These are phyloP conservation scores for Pseudognaphalium luteoalbum DNA, from an alignment of 129 eudicot species.

Conservation along the genomic window DNA sequence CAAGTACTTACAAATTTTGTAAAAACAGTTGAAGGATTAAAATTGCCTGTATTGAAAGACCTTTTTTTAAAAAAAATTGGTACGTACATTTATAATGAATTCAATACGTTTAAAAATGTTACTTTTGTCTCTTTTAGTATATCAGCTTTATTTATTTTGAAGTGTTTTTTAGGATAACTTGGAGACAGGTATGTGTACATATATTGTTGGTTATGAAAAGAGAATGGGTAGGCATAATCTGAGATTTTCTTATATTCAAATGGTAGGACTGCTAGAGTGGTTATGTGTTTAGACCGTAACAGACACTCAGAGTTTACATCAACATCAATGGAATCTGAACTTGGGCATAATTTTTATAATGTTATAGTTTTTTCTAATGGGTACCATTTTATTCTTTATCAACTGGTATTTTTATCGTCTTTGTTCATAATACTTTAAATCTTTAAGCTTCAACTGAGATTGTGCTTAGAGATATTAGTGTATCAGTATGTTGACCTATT, in stretches of 20 bases:
- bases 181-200: constrained; percentile 68
- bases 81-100: too few species aligned
- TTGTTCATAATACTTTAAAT: too few species aligned
- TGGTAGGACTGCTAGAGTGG: constrained; percentile 31
- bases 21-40: constrained; percentile 56
- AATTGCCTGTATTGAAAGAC: too few species aligned
- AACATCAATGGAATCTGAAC: background rate
- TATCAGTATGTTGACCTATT: background rate
- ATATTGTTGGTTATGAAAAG: constrained; percentile 79
- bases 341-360: too few species aligned
- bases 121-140: background rate
- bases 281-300: constrained; percentile 28
- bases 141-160: background rate
- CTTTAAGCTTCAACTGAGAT: background rate
- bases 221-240: constrained; percentile 56
- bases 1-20: constrained; percentile 84
- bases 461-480: background rate
- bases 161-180: constrained; percentile 52
- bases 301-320: constrained; percentile 33
- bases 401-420: too few species aligned
- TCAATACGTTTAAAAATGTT: background rate
- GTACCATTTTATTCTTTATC: too few species aligned
- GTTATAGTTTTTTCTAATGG: too few species aligned
- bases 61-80: too few species aligned
- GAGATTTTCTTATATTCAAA: constrained; percentile 64